phyloP scores from a whole-genome alignment of 495 filamentous ascomycete genomes.

The Xylaria telfairii region DNA sequence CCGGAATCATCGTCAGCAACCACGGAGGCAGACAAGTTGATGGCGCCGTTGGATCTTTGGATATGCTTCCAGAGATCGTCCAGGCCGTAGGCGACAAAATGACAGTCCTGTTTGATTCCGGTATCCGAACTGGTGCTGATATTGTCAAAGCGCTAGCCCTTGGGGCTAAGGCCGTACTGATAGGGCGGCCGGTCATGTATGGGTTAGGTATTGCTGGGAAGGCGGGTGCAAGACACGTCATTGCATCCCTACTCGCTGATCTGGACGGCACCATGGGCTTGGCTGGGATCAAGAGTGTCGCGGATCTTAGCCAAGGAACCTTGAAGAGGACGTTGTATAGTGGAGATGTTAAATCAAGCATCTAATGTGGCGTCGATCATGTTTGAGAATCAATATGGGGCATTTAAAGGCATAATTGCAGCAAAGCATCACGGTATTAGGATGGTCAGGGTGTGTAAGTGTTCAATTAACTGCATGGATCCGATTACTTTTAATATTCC shows the following conservation, averaged over 20 bases:
- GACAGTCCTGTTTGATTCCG: constrained; percentile 57
- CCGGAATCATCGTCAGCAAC: constrained; percentile 49
- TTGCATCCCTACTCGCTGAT: constrained; percentile 31
- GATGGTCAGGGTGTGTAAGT: not conserved
- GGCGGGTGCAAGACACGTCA: constrained; percentile 53
- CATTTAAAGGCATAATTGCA: not conserved
- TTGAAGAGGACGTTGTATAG: constrained; percentile 60
- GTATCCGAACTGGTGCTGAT: constrained; percentile 55
- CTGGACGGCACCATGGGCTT: constrained; percentile 34
- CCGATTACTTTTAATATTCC: not conserved
- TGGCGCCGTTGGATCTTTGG: constrained; percentile 50
- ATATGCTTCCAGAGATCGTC: constrained; percentile 53
- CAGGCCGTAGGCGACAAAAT: constrained; percentile 53
- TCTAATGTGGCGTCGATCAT: constrained; percentile 2
- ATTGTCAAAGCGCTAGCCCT: constrained; percentile 58
- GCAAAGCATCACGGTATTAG: not conserved
- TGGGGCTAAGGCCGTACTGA: constrained; percentile 58
- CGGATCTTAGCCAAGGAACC: constrained; percentile 57
- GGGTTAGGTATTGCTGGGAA: constrained; percentile 60
- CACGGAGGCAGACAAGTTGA: constrained; percentile 55
- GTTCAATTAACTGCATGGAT: not conserved
- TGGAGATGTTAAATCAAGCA: constrained; percentile 54
- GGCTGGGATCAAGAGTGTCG: constrained; percentile 47
- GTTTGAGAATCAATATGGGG: not conserved
- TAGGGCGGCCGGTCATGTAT: constrained; percentile 59